Conservation (phyloP, 495 filamentous ascomycete genomes). For the Tuber brumale region DNA sequence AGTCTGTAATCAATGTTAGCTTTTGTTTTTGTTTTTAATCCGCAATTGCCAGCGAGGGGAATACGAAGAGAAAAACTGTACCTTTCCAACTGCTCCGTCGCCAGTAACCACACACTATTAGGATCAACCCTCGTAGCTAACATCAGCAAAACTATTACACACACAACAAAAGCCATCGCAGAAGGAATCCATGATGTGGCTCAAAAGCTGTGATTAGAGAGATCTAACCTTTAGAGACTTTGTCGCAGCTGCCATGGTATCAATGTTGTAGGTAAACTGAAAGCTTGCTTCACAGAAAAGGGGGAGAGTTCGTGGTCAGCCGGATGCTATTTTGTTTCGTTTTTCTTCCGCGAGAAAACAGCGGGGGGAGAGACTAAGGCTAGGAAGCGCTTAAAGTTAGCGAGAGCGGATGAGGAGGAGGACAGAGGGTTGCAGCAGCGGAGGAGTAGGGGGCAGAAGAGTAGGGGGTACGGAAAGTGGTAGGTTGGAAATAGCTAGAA, state of each 20-base stretch:
- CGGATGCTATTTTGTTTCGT: neutral
- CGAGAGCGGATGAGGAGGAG: neutral
- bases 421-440: neutral
- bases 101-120: constrained; percentile 92
- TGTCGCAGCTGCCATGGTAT: constrained; percentile 59
- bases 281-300: neutral
- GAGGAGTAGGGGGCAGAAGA: neutral
- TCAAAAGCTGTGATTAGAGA: constrained; percentile 6
- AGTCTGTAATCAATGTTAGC: constrained; percentile 56
- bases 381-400: constrained; percentile 1
- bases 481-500: neutral
- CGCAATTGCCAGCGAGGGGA: constrained; percentile 18
- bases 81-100: constrained; percentile 98
- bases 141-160: constrained; percentile 38
- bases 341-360: neutral
- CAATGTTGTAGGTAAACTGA: constrained; percentile 2
- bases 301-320: neutral
- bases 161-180: constrained; percentile 5
- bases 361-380: neutral
- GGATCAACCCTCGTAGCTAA: constrained; percentile 10
- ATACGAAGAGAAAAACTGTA: constrained; percentile 42
- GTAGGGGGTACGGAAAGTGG: constrained; percentile 2
- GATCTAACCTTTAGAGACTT: constrained; percentile 65
- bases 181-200: constrained; percentile 3
- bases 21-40: constrained; percentile 21